Evolutionary conservation across 371 early-diverging fungal species (phyloP).

Genomic region (Actinomortierella wolfii): DNA sequence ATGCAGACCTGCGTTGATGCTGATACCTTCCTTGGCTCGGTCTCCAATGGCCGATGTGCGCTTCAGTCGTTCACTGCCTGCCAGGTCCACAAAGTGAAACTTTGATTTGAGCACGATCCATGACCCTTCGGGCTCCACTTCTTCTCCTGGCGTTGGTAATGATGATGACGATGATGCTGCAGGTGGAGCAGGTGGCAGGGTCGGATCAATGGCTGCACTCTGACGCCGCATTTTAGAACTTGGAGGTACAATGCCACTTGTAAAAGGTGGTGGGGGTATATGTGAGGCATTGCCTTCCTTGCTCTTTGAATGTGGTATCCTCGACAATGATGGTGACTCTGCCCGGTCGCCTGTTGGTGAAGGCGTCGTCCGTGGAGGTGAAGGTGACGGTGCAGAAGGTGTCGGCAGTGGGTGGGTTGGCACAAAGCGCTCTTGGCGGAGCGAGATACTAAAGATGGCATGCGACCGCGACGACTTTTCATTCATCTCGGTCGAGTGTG

Average conservation of each 20-base stretch:
- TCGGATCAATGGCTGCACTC: conserved; percentile 20
- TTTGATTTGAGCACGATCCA: conserved; percentile 79
- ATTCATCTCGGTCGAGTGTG: conserved; percentile 98
- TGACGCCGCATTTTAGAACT: conserved; percentile 37
- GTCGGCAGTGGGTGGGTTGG: conserved; percentile 34
- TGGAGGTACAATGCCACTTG: conserved; percentile 39
- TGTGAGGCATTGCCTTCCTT: not conserved
- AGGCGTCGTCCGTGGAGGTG: conserved; percentile 7
- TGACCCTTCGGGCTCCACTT: conserved; percentile 50
- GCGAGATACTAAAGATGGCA: conserved; percentile 95
- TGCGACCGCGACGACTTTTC: conserved; percentile 95
- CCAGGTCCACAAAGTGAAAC: conserved; percentile 99
- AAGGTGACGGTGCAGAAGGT: conserved; percentile 6
- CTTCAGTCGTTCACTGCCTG: conserved; percentile 99
- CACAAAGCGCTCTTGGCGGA: conserved; percentile 71
- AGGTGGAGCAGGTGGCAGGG: not conserved
- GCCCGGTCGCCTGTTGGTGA: conserved; percentile 15
- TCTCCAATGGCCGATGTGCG: conserved; percentile 95
- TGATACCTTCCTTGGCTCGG: conserved; percentile 96
- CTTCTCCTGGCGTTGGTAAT: not conserved
- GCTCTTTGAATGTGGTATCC: not conserved
- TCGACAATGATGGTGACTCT: conserved; percentile 12
- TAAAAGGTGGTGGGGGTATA: conserved; percentile 38
- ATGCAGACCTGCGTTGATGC: conserved; percentile 97
- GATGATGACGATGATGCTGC: not conserved